Percentiles rank a stretch among this genome's conserved stretches.
phyloP scores from a whole-genome alignment of 2,329 filamentous ascomycete genomes.

The Botrytis hyacinthi region DNA sequence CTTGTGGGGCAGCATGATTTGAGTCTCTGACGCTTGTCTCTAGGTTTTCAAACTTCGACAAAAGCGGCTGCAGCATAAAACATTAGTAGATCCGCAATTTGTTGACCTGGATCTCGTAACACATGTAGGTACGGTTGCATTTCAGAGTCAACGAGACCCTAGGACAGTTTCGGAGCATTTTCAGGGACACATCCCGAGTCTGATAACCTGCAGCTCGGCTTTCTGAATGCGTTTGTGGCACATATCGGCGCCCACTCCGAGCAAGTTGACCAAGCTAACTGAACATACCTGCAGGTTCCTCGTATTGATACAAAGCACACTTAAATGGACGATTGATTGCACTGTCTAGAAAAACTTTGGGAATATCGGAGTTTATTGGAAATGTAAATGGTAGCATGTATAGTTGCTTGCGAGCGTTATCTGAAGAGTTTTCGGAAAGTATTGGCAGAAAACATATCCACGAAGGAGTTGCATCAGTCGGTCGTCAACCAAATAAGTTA shows the following conservation, averaged over 20 bases:
- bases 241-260: not conserved
- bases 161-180: not conserved
- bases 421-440: not conserved
- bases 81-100: not conserved
- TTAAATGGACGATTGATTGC: not conserved
- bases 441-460: not conserved
- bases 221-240: not conserved
- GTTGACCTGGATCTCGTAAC: not conserved
- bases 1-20: not conserved
- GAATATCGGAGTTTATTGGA: not conserved
- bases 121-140: not conserved
- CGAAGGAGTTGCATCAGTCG: not conserved
- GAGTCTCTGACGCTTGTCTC: not conserved
- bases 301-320: not conserved
- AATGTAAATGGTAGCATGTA: not conserved
- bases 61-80: not conserved
- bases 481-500: not conserved
- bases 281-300: conserved; percentile 1
- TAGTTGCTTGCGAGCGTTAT: not conserved
- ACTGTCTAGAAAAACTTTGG: not conserved
- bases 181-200: not conserved
- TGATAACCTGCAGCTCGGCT: conserved; percentile 6
- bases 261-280: not conserved
- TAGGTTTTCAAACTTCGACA: not conserved
- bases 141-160: not conserved